Percentiles rank a stretch among this genome's conserved stretches.
phyloP scores from a whole-genome alignment of 1,284 basidiomycete genomes.

The Trichosporon ovoides region DNA sequence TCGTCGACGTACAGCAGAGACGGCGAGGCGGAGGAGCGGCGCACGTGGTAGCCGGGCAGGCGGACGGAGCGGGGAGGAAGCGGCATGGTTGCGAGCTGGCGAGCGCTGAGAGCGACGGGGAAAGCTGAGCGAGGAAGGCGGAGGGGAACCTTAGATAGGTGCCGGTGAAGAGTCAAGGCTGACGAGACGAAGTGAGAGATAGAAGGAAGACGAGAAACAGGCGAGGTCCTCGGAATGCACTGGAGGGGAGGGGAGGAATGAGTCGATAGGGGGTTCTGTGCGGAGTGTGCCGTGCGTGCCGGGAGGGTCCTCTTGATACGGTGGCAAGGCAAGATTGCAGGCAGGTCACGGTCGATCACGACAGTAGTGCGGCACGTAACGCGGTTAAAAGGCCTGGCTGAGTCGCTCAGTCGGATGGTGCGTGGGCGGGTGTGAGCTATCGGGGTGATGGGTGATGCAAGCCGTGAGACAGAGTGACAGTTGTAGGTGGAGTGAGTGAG shows the following conservation, averaged over 20 bases:
- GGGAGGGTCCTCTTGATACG: neutral
- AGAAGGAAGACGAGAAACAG: neutral
- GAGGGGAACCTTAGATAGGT: too few species aligned
- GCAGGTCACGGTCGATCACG: constrained; percentile 1
- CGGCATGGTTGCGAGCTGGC: constrained; percentile 23
- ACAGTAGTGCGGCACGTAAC: neutral
- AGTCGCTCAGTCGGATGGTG: too few species aligned
- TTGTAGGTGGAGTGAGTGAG: too few species aligned
- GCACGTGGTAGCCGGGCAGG: constrained; percentile 12
- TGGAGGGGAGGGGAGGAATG: neutral
- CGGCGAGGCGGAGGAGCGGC: constrained; percentile 15
- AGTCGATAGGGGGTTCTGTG: neutral
- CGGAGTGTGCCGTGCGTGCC: neutral
- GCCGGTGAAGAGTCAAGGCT: neutral
- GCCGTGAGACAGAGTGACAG: too few species aligned
- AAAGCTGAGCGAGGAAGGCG: neutral
- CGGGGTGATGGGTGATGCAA: too few species aligned
- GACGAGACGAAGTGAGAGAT: neutral
- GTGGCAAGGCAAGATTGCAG: neutral
- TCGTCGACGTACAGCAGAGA: constrained; percentile 29
- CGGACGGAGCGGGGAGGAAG: constrained; percentile 38
- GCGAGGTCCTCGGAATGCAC: too few species aligned
- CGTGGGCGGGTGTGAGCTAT: too few species aligned
- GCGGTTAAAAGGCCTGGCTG: too few species aligned
- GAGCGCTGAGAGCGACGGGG: neutral